phyloP scores from a whole-genome alignment of 1,284 basidiomycete genomes.

The Ustilago esculenta region DNA sequence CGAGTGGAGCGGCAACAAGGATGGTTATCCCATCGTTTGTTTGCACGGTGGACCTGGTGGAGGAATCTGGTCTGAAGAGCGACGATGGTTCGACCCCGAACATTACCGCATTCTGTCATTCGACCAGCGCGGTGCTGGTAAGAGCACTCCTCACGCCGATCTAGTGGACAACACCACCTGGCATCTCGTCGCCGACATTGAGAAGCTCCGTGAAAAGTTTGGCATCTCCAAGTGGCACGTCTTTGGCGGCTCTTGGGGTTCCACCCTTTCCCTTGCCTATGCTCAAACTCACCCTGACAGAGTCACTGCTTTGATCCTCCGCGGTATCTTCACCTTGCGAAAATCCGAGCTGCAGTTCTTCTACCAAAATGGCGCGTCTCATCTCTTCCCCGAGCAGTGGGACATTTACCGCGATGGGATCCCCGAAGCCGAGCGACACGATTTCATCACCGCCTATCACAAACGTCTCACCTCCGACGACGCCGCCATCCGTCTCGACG shows the following conservation, averaged over 20 bases:
- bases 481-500: conserved; percentile 74
- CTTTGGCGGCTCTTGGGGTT: conserved; percentile 74
- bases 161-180: conserved; percentile 91
- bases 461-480: conserved; percentile 81
- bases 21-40: conserved; percentile 59
- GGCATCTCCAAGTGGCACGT: conserved; percentile 64
- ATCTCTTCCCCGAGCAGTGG: conserved; percentile 64
- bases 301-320: conserved; percentile 82
- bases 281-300: conserved; percentile 84
- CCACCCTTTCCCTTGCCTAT: conserved; percentile 84
- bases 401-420: conserved; percentile 78
- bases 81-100: conserved; percentile 63
- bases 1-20: conserved; percentile 55
- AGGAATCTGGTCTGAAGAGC: conserved; percentile 50
- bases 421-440: conserved; percentile 79
- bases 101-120: conserved; percentile 68
- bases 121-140: conserved; percentile 76
- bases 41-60: conserved; percentile 65
- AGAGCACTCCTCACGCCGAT: conserved; percentile 81
- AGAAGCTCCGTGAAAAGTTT: conserved; percentile 79
- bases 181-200: conserved; percentile 90
- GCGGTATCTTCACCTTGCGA: conserved; percentile 88
- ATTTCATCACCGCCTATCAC: conserved; percentile 83
- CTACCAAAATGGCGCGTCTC: conserved; percentile 78
- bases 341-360: conserved; percentile 87